Evolutionary conservation across 768 basidiomycete species (phyloP).

Genomic region (Lactarius quietus): DNA sequence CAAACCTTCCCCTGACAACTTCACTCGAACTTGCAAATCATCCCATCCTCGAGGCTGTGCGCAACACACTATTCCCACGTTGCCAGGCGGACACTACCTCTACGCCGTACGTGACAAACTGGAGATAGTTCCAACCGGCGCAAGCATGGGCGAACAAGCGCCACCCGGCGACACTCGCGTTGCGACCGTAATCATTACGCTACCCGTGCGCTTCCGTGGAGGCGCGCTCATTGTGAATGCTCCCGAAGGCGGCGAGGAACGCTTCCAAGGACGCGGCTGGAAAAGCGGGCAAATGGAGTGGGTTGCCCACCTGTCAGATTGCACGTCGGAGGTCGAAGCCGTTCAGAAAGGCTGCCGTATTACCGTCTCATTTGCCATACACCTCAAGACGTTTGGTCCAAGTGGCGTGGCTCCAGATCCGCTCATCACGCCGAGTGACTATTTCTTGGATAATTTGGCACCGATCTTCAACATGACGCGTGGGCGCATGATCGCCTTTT

Average conservation of each 20-base stretch:
- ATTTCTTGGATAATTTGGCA: conserved; percentile 66
- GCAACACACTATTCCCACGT: conserved; percentile 63
- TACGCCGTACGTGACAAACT: conserved; percentile 64
- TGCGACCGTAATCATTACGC: conserved; percentile 68
- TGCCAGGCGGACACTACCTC: conserved; percentile 67
- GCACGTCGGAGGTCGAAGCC: conserved; percentile 69
- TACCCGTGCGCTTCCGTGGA: conserved; percentile 72
- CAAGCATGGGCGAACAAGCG: conserved; percentile 53
- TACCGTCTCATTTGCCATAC: conserved; percentile 67
- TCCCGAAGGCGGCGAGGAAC: conserved; percentile 54
- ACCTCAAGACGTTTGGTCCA: conserved; percentile 64
- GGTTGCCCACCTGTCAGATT: conserved; percentile 71
- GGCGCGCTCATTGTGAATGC: conserved; percentile 60
- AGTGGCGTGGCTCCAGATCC: conserved; percentile 50
- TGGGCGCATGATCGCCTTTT: conserved; percentile 69
- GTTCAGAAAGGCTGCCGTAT: conserved; percentile 69
- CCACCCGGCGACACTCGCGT: conserved; percentile 62
- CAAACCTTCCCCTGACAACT: conserved; percentile 65
- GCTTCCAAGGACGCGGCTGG: conserved; percentile 57
- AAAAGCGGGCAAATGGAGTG: conserved; percentile 70
- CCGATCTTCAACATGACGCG: conserved; percentile 70
- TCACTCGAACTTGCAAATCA: conserved; percentile 80
- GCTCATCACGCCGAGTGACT: conserved; percentile 68
- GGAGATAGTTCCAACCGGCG: conserved; percentile 62
- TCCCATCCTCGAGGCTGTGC: conserved; percentile 75